Percentiles rank a stretch among this genome's conserved stretches.
Conservation (phyloP, 1,284 basidiomycete genomes). For the Heterobasidion annosum region DNA sequence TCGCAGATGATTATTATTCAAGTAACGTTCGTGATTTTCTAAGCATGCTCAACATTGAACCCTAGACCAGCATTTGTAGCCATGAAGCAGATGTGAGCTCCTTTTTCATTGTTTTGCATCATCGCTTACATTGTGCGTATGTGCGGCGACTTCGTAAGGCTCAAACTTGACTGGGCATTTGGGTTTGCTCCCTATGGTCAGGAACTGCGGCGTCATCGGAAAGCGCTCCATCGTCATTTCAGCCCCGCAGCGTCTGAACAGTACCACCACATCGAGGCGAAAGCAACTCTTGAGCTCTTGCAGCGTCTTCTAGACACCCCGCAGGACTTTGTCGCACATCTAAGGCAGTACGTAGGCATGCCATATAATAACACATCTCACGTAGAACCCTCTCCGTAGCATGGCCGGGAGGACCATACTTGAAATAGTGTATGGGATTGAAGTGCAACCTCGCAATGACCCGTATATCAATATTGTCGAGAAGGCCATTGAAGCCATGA, state of each 20-base stretch:
- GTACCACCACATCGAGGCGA: constrained; percentile 13
- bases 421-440: constrained; percentile 16
- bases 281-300: constrained; percentile 14
- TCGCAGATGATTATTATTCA: constrained; percentile 3
- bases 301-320: constrained; percentile 12
- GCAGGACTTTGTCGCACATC: constrained; percentile 14
- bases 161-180: constrained; percentile 10
- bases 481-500: constrained; percentile 11
- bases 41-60: background rate
- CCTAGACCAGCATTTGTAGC: constrained; percentile 7
- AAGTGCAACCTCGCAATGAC: constrained; percentile 14
- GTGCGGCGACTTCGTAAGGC: no score
- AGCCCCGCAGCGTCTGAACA: constrained; percentile 8
- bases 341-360: constrained; percentile 10
- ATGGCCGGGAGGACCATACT: constrained; percentile 15
- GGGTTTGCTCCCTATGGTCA: constrained; percentile 16
- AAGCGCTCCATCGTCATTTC: constrained; percentile 16
- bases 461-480: constrained; percentile 15
- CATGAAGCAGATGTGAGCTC: constrained; percentile 6
- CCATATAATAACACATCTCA: constrained; percentile 1
- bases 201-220: constrained; percentile 14
- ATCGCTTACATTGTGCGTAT: background rate
- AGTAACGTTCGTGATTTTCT: background rate
- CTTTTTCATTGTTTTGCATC: background rate
- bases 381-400: constrained; percentile 3